Percentiles rank a stretch among this genome's conserved stretches.
Conservation (phyloP, 352 stramenopile species). For the Phytophthora pluvialis region DNA sequence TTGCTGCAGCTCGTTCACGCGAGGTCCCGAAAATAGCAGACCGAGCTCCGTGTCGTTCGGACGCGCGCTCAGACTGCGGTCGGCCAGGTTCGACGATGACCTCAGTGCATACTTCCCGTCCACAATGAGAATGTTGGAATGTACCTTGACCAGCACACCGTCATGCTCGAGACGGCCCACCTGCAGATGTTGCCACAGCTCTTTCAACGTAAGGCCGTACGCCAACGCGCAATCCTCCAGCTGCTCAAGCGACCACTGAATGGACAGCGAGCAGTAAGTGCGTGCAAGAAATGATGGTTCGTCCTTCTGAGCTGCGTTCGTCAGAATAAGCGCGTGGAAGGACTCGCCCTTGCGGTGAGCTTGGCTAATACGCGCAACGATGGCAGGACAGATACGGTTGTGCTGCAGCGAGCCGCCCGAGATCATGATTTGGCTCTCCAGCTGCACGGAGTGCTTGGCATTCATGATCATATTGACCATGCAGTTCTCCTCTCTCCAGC, state of each 20-base stretch:
- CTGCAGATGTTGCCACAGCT: constrained; percentile 53
- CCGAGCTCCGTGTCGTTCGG: constrained; percentile 79
- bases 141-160: constrained; percentile 71
- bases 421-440: constrained; percentile 87
- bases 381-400: constrained; percentile 73
- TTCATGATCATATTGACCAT: constrained; percentile 86
- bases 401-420: constrained; percentile 72
- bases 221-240: constrained; percentile 58
- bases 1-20: constrained; percentile 60
- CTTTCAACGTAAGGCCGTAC: constrained; percentile 45
- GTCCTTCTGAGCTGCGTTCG: constrained; percentile 79
- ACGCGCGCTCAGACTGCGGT: constrained; percentile 72
- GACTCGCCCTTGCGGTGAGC: constrained; percentile 40
- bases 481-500: constrained; percentile 79
- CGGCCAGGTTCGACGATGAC: constrained; percentile 78
- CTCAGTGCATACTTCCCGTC: constrained; percentile 74
- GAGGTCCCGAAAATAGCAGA: constrained; percentile 55
- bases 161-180: constrained; percentile 56
- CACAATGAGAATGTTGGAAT: constrained; percentile 83
- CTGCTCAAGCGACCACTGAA: constrained; percentile 81
- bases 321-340: constrained; percentile 74
- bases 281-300: constrained; percentile 76
- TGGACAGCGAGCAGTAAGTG: constrained; percentile 79
- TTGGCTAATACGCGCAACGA: constrained; percentile 58
- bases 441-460: constrained; percentile 64